A percentile compares a stretch with the other conserved stretches of the same genome.
Evolutionary conservation across 2,329 filamentous ascomycete species (phyloP).

Genomic region (Monosporascus cannonballus): DNA sequence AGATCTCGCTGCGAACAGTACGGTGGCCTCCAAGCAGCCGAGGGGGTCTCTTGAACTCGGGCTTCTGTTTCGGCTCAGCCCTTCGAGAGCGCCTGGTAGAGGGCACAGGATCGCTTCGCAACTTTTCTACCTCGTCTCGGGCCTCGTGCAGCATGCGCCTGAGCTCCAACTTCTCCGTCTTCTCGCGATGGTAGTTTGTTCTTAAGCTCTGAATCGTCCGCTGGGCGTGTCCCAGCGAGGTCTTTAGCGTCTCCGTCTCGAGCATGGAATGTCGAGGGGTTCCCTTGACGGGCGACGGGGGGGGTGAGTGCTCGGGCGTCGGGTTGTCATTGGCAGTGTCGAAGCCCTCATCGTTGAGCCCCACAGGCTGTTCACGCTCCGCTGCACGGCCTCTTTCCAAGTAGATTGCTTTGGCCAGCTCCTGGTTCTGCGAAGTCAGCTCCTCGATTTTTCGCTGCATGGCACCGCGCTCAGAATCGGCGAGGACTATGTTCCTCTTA

Average conservation of each 20-base stretch:
- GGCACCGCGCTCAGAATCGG: slow-evolving; percentile 70
- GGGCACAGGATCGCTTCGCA: slow-evolving; percentile 47
- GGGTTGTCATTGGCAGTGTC: slow-evolving; percentile 61
- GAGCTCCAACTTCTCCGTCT: slow-evolving; percentile 96
- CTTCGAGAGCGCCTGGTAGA: slow-evolving; percentile 58
- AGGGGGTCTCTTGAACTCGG: slow-evolving; percentile 70
- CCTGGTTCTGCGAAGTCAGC: slow-evolving; percentile 80
- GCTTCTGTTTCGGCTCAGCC: slow-evolving; percentile 43
- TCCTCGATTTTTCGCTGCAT: slow-evolving; percentile 86
- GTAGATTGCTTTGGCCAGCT: slow-evolving; percentile 79
- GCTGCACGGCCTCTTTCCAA: slow-evolving; percentile 61
- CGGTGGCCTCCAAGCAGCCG: slow-evolving; percentile 72
- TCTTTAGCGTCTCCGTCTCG: slow-evolving; percentile 94
- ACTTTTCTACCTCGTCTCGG: slow-evolving; percentile 79
- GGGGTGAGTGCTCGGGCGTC: slow-evolving; percentile 86
- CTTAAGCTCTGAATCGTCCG: slow-evolving; percentile 94
- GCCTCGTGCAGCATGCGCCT: slow-evolving; percentile 93
- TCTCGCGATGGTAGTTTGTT: slow-evolving; percentile 92
- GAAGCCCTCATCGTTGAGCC: slow-evolving; percentile 55
- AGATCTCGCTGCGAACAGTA: slow-evolving; percentile 69
- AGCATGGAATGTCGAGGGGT: slow-evolving; percentile 86
- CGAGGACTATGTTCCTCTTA: slow-evolving; percentile 71
- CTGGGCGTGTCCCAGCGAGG: slow-evolving; percentile 88
- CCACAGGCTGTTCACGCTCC: slow-evolving; percentile 56
- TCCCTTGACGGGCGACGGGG: slow-evolving; percentile 82